Evolutionary conservation across 345 rosid genomes (phyloP), one percentile per base, ranked within the genome.

Genomic region (Citrus australasica): DNA sequence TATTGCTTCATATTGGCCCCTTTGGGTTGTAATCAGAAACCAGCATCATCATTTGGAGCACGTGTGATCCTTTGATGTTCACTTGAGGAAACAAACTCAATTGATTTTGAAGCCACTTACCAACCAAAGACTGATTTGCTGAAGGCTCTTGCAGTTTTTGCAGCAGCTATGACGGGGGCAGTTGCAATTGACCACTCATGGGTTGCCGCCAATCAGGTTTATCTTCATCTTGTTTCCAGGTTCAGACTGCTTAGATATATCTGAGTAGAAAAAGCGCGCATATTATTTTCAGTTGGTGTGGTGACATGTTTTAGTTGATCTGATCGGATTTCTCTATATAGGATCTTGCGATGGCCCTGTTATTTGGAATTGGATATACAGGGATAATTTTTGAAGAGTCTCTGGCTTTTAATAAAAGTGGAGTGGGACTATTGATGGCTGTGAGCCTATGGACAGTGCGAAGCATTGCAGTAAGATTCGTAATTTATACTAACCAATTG

Each of bases 121-220:
- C 92, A 92, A 84, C 92, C 98, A 38, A 94, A 92, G 91, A 92
- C 95, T 13, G 99, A 92, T 86, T 66, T 88, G 46, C 68, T 87
- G 69, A 96, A 92, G 86, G 96, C 98, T 74, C 71, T 94, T 83
- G 95, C 94, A 46, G 63, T 92, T 77, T 76, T 94, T 42, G 94
- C 91, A 30, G 93, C 92, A 33, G 94, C 95, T 82, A 89, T 84
- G 24, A 91, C 97, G 1, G 98, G 97, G 82, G 80, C 99, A 66
- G 80, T 79, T 74, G 98, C 98, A 28, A 92, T 96, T 78, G 94
- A 91, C 74, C 98, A 90, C 25, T 94, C 97, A 1, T 94, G 99
- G 97, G 97, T 96, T 76, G 98, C 98, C 70, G 94, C 92, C 79
- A 91, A 96, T 84, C 98, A 94, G 98, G 98, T 93, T 76, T 16